Evolutionary conservation across 176 grass and related monocot genomes (phyloP).

Genomic region (Themeda triandra): DNA sequence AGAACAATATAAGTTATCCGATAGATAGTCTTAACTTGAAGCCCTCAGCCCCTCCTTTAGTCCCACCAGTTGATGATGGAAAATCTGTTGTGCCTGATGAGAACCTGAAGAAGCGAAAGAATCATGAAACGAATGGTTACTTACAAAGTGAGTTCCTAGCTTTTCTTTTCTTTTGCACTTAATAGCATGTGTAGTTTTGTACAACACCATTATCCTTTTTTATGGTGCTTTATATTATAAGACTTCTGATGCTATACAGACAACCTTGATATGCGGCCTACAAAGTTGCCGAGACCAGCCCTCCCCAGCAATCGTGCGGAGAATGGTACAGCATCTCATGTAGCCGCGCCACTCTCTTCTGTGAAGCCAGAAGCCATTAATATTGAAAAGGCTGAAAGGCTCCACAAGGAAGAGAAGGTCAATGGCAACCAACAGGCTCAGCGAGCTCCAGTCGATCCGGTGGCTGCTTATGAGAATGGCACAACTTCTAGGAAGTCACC

Average conservation of each 20-base stretch:
- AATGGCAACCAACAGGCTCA: conserved; percentile 49
- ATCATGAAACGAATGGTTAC: conserved; percentile 63
- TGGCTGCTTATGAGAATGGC: conserved; percentile 23
- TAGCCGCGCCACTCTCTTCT: conserved; percentile 57
- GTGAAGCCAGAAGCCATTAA: conserved; percentile 40
- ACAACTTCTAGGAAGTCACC: conserved; percentile 32
- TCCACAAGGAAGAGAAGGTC: conserved; percentile 49
- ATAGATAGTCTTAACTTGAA: conserved; percentile 46
- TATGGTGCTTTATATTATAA: conserved; percentile 60
- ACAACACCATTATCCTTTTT: conserved; percentile 46
- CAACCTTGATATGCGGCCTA: conserved; percentile 46
- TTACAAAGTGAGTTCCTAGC: conserved; percentile 66
- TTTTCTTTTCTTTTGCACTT: conserved; percentile 23
- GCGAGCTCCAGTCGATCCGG: conserved; percentile 31
- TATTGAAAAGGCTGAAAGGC: conserved; percentile 44
- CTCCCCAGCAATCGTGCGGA: conserved; percentile 52
- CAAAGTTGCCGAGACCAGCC: conserved; percentile 54
- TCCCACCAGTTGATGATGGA: conserved; percentile 24
- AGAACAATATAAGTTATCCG: conserved; percentile 44
- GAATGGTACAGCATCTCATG: conserved; percentile 66
- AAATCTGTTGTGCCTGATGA: conserved; percentile 41
- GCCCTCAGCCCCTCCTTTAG: conserved; percentile 33
- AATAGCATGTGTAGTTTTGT: conserved; percentile 37
- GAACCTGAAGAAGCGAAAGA: conserved; percentile 70
- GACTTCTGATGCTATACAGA: conserved; percentile 74